Conservation (phyloP, 164 flowering plant genomes). For the Saururus chinensis region DNA sequence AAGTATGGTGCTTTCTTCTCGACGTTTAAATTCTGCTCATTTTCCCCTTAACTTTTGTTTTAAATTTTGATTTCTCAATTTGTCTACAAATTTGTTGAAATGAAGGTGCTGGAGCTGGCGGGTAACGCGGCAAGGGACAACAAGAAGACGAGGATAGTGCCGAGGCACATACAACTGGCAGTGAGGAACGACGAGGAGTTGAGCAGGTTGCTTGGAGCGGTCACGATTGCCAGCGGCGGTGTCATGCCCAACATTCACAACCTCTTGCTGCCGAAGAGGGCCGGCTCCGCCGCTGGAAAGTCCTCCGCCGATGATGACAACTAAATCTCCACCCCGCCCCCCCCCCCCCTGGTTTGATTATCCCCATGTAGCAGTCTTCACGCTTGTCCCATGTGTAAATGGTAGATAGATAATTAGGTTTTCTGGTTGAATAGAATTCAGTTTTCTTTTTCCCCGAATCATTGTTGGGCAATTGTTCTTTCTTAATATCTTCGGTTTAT, state of each 20-base stretch:
- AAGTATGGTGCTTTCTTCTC: slow-evolving; percentile 12
- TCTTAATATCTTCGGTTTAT: neutral
- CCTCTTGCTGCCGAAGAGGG: slow-evolving; percentile 65
- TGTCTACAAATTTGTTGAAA: no score
- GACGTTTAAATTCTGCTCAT: neutral
- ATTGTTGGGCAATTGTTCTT: neutral
- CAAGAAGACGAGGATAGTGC: slow-evolving; percentile 34
- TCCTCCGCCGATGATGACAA: slow-evolving; percentile 2
- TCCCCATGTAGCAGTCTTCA: neutral
- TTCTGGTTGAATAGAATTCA: neutral
- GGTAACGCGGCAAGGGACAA: slow-evolving; percentile 44
- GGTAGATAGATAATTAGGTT: neutral
- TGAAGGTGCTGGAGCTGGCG: slow-evolving; percentile 35
- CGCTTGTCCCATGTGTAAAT: neutral
- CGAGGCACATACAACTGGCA: slow-evolving; percentile 52
- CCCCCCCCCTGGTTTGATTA: neutral
- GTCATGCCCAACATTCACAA: slow-evolving; percentile 91
- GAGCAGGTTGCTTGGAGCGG: slow-evolving; percentile 75
- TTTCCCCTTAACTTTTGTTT: neutral
- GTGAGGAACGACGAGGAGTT: slow-evolving; percentile 83
- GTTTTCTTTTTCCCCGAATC: neutral
- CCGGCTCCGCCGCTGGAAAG: slow-evolving; percentile 12
- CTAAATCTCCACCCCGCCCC: neutral
- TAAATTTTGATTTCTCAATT: no score
- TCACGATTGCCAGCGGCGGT: slow-evolving; percentile 86